These are phyloP conservation scores for Xylaria sp. DNA, from an alignment of 2,329 filamentous ascomycete species.

Conservation along the genomic window DNA sequence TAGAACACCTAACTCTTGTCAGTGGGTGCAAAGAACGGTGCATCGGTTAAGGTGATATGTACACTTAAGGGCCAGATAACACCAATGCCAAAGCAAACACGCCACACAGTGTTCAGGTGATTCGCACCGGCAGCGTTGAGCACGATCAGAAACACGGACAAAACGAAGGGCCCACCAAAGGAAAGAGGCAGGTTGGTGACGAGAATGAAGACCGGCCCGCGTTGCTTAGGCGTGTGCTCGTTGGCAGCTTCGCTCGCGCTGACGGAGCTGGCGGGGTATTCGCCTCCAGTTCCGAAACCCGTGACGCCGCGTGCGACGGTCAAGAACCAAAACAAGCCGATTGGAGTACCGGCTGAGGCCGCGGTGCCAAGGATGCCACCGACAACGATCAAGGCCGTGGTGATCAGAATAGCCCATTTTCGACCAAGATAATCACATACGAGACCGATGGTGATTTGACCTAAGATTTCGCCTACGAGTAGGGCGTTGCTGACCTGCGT, in stretches of 20 bases:
- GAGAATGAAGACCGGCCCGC: constrained; percentile 30
- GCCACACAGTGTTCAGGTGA: constrained; percentile 30
- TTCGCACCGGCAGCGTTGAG: constrained; percentile 20
- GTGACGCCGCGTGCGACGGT: constrained; percentile 27
- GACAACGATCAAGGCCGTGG: constrained; percentile 27
- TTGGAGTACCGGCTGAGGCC: constrained; percentile 28
- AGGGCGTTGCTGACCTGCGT: constrained; percentile 32
- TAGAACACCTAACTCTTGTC: constrained; percentile 24
- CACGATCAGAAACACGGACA: constrained; percentile 27
- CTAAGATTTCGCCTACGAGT: constrained; percentile 30
- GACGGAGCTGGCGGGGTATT: constrained; percentile 34
- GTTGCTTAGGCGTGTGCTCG: constrained; percentile 22
- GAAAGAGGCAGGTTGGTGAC: constrained; percentile 28
- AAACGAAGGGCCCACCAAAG: constrained; percentile 28
- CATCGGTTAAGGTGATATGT: neutral
- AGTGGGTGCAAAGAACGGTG: neutral
- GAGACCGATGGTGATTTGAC: constrained; percentile 29
- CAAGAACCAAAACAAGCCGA: constrained; percentile 32
- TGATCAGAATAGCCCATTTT: constrained; percentile 34
- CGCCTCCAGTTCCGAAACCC: constrained; percentile 30
- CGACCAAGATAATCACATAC: constrained; percentile 30
- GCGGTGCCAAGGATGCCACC: constrained; percentile 30
- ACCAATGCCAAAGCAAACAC: constrained; percentile 27
- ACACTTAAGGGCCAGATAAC: constrained; percentile 32
- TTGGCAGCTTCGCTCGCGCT: constrained; percentile 31